Conservation (phyloP, 148 eudicot genomes). For the Cornus florida region DNA sequence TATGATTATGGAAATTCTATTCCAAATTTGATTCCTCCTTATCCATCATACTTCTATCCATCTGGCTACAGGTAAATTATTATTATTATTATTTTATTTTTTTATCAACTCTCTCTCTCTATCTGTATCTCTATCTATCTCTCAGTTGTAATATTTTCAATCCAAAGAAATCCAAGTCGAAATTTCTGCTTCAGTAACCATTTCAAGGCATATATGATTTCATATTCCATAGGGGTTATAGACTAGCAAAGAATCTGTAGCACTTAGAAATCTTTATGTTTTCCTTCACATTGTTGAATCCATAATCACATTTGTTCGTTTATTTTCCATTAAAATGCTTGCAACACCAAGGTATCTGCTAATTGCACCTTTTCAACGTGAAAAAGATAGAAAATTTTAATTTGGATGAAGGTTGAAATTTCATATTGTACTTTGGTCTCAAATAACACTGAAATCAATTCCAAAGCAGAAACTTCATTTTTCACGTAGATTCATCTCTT, state of each 20-base stretch:
- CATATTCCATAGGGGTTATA: not conserved
- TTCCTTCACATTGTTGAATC: not conserved
- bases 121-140: not conserved
- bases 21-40: slow-evolving; percentile 40
- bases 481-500: not conserved
- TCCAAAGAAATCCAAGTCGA: not conserved
- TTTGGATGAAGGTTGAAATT: not conserved
- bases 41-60: slow-evolving; percentile 57
- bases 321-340: too few species aligned
- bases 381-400: too few species aligned
- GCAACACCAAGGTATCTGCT: too few species aligned
- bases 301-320: too few species aligned
- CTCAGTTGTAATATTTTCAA: not conserved
- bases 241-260: not conserved
- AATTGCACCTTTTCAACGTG: too few species aligned
- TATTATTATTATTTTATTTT: slow-evolving; percentile 10
- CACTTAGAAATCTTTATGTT: not conserved
- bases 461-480: not conserved
- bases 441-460: not conserved
- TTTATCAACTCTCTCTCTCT: not conserved
- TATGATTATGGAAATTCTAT: slow-evolving; percentile 42
- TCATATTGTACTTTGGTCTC: not conserved
- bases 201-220: not conserved
- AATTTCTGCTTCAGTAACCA: not conserved
- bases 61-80: slow-evolving; percentile 63